Evolutionary conservation across 768 basidiomycete genomes (phyloP).

Genomic region (Suillus paluster): DNA sequence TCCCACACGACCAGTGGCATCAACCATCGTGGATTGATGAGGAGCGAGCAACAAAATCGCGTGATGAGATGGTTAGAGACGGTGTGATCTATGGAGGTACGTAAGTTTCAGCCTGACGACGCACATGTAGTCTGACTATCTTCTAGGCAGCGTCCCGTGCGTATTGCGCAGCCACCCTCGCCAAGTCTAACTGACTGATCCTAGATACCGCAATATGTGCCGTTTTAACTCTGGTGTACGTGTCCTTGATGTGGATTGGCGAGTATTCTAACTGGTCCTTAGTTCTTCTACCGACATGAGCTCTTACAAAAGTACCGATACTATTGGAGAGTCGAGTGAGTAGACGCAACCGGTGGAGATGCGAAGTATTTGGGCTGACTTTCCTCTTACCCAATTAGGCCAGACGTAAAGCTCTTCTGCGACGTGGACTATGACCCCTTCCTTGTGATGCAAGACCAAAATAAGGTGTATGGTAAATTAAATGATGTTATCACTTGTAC

Average conservation of each 20-base stretch:
- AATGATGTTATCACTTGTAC: constrained; percentile 11
- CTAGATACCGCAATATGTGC: constrained; percentile 92
- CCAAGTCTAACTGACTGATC: constrained; percentile 10
- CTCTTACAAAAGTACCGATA: constrained; percentile 77
- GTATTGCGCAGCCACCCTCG: constrained; percentile 30
- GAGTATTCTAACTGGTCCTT: constrained; percentile 9
- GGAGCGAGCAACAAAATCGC: constrained; percentile 54
- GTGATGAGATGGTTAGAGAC: constrained; percentile 66
- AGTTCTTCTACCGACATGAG: constrained; percentile 87
- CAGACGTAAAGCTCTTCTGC: constrained; percentile 81
- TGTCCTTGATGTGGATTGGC: background rate
- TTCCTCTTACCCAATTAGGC: constrained; percentile 44
- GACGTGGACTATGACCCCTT: constrained; percentile 83
- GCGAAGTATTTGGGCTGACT: constrained; percentile 4
- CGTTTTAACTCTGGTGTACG: constrained; percentile 90
- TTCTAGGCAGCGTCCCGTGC: constrained; percentile 72
- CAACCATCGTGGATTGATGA: constrained; percentile 85
- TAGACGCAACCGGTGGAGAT: constrained; percentile 9
- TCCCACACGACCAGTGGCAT: constrained; percentile 72
- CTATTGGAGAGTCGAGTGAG: constrained; percentile 92
- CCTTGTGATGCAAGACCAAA: constrained; percentile 74
- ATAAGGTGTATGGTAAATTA: constrained; percentile 77
- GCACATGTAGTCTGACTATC: constrained; percentile 1
- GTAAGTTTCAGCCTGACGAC: constrained; percentile 9
- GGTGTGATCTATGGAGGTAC: constrained; percentile 71